Conservation (phyloP, 331 rosid species). For the Malus hybrid region DNA sequence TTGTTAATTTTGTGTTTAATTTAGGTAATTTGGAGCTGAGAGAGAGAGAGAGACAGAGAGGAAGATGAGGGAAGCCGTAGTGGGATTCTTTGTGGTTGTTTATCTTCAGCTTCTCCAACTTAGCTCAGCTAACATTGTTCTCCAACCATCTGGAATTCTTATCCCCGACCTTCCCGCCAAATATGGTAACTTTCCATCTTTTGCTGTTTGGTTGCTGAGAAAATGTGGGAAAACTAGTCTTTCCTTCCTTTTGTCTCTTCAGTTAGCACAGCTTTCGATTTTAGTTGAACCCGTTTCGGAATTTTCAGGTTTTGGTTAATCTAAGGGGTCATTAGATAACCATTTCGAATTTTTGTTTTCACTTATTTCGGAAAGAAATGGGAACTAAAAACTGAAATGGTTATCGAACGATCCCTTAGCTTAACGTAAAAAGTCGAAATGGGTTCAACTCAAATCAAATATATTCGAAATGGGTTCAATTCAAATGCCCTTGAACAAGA, state of each 20-base stretch:
- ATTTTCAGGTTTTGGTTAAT: not conserved
- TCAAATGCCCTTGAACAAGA: too few relatives aligned
- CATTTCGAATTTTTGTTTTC: too few relatives aligned
- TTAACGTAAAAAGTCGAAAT: too few relatives aligned
- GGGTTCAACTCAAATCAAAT: too few relatives aligned
- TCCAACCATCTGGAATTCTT: constrained; percentile 11
- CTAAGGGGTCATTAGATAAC: too few relatives aligned
- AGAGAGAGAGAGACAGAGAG: not conserved
- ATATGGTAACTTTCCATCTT: constrained; percentile 12
- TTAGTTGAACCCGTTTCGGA: not conserved
- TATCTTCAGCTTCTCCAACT: not conserved
- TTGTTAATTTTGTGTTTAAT: not conserved
- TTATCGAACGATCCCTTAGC: too few relatives aligned
- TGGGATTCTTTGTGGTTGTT: constrained; percentile 9
- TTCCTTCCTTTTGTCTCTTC: not conserved
- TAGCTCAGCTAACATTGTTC: constrained; percentile 18
- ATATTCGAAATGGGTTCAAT: too few relatives aligned
- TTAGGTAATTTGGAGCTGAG: constrained; percentile 12
- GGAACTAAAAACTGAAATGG: too few relatives aligned
- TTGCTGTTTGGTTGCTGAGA: too few relatives aligned
- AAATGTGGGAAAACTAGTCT: not conserved
- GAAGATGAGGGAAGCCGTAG: constrained; percentile 14
- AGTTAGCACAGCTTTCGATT: not conserved
- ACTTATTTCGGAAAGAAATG: too few relatives aligned
- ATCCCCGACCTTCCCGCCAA: constrained; percentile 36